phyloP scores from a whole-genome alignment of 257 asterid genomes.

The Solanum corneliomulleri region DNA sequence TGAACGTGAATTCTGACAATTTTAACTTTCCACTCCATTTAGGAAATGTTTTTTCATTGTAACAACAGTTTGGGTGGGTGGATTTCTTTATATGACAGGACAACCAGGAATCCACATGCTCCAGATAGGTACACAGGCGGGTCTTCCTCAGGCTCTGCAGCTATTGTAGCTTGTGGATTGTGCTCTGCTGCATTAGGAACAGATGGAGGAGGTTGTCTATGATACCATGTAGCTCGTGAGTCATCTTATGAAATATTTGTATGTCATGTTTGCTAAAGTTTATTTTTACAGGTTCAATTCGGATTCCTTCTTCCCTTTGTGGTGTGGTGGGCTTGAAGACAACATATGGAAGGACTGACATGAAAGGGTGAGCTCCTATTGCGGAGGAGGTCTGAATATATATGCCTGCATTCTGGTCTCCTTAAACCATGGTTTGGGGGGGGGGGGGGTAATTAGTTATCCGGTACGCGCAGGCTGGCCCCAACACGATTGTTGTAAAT shows the following conservation, averaged over 20 bases:
- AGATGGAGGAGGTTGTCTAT: conserved; percentile 94
- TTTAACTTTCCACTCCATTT: background rate
- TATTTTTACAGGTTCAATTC: conserved; percentile 65
- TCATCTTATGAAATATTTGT: background rate
- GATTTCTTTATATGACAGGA: conserved; percentile 33
- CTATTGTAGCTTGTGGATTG: conserved; percentile 90
- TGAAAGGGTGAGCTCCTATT: conserved; percentile 53
- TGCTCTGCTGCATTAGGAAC: conserved; percentile 96
- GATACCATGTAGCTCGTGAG: conserved; percentile 8
- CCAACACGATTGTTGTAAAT: background rate
- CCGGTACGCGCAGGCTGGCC: fast-evolving
- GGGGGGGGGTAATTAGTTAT: background rate
- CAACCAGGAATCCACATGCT: conserved; percentile 89
- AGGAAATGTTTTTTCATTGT: background rate
- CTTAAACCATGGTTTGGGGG: background rate
- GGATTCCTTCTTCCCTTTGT: conserved; percentile 93
- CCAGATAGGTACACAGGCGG: conserved; percentile 96
- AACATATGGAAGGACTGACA: conserved; percentile 81
- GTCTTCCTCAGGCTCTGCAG: conserved; percentile 97
- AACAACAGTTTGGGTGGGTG: background rate
- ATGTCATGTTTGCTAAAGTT: conserved; percentile 4
- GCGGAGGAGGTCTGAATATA: background rate
- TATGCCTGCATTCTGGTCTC: background rate
- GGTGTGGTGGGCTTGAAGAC: conserved; percentile 93
- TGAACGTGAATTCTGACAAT: background rate